These are phyloP conservation scores for Tolypocladium tropicale DNA, from an alignment of 2,329 filamentous ascomycete genomes.

Conservation along the genomic window DNA sequence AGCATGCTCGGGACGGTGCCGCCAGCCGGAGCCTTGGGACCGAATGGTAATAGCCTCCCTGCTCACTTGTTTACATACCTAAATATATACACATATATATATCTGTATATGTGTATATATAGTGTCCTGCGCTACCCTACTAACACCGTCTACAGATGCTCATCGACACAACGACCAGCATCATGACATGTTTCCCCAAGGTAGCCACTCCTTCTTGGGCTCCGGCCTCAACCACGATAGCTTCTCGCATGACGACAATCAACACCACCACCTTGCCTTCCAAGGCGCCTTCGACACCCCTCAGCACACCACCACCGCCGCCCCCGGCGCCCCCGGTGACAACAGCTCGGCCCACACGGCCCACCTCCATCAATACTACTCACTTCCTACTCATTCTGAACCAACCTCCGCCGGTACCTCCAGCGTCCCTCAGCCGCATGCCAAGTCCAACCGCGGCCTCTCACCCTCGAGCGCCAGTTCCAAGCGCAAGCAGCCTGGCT, in stretches of 20 bases:
- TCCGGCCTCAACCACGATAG: conserved; percentile 1
- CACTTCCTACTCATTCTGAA: neutral
- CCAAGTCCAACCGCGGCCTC: conserved; percentile 1
- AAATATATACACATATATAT: too few species aligned
- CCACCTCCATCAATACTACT: neutral
- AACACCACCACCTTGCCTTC: neutral
- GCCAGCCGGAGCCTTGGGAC: neutral
- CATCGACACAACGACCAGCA: neutral
- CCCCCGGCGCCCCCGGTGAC: too few species aligned
- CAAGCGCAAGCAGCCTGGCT: conserved; percentile 7
- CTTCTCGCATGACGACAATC: neutral
- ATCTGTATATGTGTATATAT: neutral
- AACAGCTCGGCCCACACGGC: neutral
- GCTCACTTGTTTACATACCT: too few species aligned
- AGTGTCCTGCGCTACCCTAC: neutral
- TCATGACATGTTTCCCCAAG: neutral
- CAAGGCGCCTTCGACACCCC: neutral
- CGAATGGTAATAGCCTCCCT: neutral
- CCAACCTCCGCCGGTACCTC: neutral
- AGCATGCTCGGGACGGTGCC: conserved; percentile 1
- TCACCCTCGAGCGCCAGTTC: conserved; percentile 5
- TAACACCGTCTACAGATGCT: neutral
- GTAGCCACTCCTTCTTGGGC: neutral
- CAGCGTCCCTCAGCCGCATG: neutral
- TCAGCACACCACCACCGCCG: neutral